These are phyloP conservation scores for Starmerella davenportii DNA, from an alignment of 805 yeast genomes.

Conservation along the genomic window DNA sequence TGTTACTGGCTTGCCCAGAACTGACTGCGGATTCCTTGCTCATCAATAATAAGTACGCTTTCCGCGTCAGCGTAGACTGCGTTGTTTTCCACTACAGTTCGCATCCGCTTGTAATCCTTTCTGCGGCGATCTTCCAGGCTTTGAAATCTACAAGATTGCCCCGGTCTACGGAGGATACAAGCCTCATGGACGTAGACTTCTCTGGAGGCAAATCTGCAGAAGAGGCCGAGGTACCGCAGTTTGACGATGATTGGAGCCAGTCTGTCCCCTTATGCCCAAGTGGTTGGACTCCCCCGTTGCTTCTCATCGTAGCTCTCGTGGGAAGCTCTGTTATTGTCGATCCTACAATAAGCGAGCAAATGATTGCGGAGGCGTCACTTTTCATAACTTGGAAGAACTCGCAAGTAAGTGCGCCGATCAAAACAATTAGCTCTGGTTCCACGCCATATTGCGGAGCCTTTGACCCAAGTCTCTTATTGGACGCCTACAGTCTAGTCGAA, in stretches of 20 bases:
- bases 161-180: slow-evolving; percentile 33
- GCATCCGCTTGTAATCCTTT: slow-evolving; percentile 62
- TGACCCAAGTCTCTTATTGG: slow-evolving; percentile 24
- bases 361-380: slow-evolving; percentile 70
- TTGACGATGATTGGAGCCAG: slow-evolving; percentile 71
- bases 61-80: slow-evolving; percentile 61
- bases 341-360: slow-evolving; percentile 78
- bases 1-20: slow-evolving; percentile 29
- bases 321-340: slow-evolving; percentile 53
- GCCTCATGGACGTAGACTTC: slow-evolving; percentile 23
- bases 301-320: slow-evolving; percentile 58
- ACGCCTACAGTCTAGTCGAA: slow-evolving; percentile 41
- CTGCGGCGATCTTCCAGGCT: slow-evolving; percentile 69
- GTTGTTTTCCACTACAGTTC: slow-evolving; percentile 60
- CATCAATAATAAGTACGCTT: slow-evolving; percentile 58
- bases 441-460: slow-evolving; percentile 32
- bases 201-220: slow-evolving; percentile 9
- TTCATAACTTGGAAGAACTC: slow-evolving; percentile 54
- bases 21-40: slow-evolving; percentile 19
- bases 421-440: slow-evolving; percentile 44
- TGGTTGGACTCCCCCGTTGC: slow-evolving; percentile 48
- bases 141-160: slow-evolving; percentile 64
- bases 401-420: slow-evolving; percentile 54
- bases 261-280: slow-evolving; percentile 30
- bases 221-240: slow-evolving; percentile 76